Conservation (phyloP, 2,329 filamentous ascomycete species). For the Plectosphaerella sp. region DNA sequence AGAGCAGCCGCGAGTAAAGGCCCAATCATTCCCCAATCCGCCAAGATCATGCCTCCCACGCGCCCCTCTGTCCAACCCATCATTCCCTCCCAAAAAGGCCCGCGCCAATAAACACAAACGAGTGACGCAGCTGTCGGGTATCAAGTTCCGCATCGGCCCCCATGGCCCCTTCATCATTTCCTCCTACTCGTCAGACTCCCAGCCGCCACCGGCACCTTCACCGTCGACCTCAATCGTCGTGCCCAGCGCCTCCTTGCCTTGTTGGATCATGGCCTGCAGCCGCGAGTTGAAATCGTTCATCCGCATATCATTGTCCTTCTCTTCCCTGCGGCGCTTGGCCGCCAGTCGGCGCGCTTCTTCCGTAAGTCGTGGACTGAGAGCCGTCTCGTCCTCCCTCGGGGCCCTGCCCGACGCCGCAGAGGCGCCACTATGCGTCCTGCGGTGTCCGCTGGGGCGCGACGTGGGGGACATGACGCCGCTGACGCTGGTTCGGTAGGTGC, state of each 20-base stretch:
- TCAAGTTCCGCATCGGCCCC: constrained; percentile 1
- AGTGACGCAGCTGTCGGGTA: not conserved
- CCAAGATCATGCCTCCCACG: not conserved
- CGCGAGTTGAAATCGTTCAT: constrained; percentile 76
- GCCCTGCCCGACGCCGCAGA: constrained; percentile 33
- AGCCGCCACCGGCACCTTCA: constrained; percentile 26
- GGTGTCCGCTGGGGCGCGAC: constrained; percentile 23
- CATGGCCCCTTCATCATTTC: constrained; percentile 7
- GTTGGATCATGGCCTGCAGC: constrained; percentile 79
- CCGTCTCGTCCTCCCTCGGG: constrained; percentile 15
- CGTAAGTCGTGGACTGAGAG: constrained; percentile 47
- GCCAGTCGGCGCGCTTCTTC: constrained; percentile 71
- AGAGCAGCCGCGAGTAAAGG: not conserved
- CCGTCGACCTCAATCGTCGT: constrained; percentile 63
- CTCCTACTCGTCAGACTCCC: constrained; percentile 34
- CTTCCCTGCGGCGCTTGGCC: constrained; percentile 65
- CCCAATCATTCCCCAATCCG: not conserved
- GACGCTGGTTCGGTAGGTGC: constrained; percentile 7
- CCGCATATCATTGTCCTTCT: constrained; percentile 72
- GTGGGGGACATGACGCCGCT: constrained; percentile 16
- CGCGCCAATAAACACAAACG: constrained; percentile 6
- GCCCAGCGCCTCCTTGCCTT: constrained; percentile 82
- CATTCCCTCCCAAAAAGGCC: not conserved
- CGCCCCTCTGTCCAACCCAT: not conserved
- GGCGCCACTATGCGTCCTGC: constrained; percentile 39